phyloP scores from a whole-genome alignment of 2,329 filamentous ascomycete genomes.

The Cyphellophora attinorum region DNA sequence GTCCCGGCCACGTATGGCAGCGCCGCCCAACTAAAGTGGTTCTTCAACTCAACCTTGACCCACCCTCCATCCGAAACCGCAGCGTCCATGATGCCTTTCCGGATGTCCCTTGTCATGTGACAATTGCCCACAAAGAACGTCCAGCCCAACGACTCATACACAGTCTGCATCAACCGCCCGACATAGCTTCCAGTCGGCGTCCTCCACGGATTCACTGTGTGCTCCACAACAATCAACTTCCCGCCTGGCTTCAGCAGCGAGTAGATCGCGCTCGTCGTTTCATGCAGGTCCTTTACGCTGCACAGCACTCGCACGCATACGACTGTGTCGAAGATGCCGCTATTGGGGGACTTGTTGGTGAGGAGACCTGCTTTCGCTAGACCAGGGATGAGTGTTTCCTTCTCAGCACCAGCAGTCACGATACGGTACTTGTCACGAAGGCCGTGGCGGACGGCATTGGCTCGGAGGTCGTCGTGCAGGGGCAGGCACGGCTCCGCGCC shows the following conservation, averaged over 20 bases:
- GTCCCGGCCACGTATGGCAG: conserved; percentile 32
- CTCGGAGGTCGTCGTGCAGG: conserved; percentile 36
- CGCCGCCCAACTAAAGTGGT: conserved; percentile 26
- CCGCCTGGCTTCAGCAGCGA: conserved; percentile 45
- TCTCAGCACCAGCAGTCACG: conserved; percentile 38
- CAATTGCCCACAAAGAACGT: conserved; percentile 44
- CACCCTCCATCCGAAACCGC: conserved; percentile 32
- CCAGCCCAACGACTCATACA: conserved; percentile 40
- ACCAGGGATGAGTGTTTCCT: conserved; percentile 34
- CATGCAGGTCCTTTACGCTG: conserved; percentile 39
- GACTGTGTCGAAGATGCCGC: conserved; percentile 43
- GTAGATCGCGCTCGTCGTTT: conserved; percentile 39
- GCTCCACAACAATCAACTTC: conserved; percentile 45
- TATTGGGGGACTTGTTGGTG: conserved; percentile 3
- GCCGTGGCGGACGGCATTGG: conserved; percentile 29
- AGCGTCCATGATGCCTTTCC: not conserved
- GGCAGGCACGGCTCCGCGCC: conserved; percentile 44
- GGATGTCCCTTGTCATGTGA: conserved; percentile 37
- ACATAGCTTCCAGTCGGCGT: conserved; percentile 34
- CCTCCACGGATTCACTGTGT: conserved; percentile 44
- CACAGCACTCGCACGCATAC: conserved; percentile 46
- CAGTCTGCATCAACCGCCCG: conserved; percentile 35
- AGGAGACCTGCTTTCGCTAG: conserved; percentile 33
- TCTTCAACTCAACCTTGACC: conserved; percentile 39
- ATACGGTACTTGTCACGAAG: conserved; percentile 40